These are phyloP conservation scores for Amorphotheca resinae DNA, from an alignment of 495 filamentous ascomycete species.

Conservation along the genomic window DNA sequence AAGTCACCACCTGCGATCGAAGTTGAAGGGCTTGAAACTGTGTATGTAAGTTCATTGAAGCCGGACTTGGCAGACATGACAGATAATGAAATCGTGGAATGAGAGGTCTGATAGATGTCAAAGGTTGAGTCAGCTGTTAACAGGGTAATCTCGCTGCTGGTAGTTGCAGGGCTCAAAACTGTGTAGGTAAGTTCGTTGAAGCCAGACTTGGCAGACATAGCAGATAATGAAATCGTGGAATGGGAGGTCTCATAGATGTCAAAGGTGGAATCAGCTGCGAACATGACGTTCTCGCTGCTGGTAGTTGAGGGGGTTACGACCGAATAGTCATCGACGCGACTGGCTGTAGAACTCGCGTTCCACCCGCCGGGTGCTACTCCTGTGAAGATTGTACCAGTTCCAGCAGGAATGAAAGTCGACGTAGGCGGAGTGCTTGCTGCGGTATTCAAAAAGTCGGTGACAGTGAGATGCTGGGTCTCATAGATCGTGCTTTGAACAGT, in stretches of 20 bases:
- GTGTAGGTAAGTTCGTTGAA: not conserved
- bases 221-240: not conserved
- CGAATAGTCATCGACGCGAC: not conserved
- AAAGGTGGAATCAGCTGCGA: not conserved
- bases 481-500: slow-evolving; percentile 6
- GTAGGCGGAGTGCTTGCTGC: not conserved
- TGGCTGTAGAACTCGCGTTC: slow-evolving; percentile 9
- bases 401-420: not conserved
- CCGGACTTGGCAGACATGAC: slow-evolving; percentile 1
- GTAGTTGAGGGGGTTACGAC: not conserved
- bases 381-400: not conserved
- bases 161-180: slow-evolving; percentile 1
- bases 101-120: not conserved
- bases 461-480: not conserved
- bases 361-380: slow-evolving; percentile 10
- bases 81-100: not conserved
- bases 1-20: not conserved
- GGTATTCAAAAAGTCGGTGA: slow-evolving; percentile 5
- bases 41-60: too few relatives aligned
- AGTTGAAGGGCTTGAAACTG: slow-evolving; percentile 2
- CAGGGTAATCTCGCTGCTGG: not conserved
- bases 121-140: not conserved
- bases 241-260: slow-evolving; percentile 3
- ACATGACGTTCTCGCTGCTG: not conserved
- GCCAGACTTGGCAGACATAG: not conserved